Base-by-base conservation (phyloP, 192 early-diverging fungal species). In the Backusella morwellensis region DNA sequence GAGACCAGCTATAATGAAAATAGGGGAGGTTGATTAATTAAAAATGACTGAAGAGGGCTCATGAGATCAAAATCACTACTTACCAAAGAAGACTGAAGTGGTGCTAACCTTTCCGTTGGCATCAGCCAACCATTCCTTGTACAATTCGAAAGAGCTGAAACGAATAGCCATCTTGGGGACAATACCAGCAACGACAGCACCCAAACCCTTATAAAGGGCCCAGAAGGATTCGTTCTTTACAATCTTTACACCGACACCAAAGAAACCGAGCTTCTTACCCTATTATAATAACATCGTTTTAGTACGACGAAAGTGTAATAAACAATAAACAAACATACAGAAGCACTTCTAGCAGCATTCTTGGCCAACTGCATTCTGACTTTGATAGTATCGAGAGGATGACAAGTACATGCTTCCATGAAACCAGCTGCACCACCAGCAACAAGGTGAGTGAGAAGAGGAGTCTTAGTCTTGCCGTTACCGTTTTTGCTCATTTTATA, bases 81-180 rank as follows among this genome's bases (percentile, higher is more conserved):
- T 86, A 92, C 93, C 90, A 71, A 91, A 70, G 84, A 93, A 95
- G 80, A 92, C 93, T 42, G 86, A 91, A 26, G 71, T 75, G 41
- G 93, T 92, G 77, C 84, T 86, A 12, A 92, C 88, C n/a, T 87
- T 82, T 47, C 93, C 93, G 15, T 88, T 89, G 0, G 79, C 81
- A 81, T 92, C 84, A 9, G 93, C 92, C 75, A 98, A 78, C 77
- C 86, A 84, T 9, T 88, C 85, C 86, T 99, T 98, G 89, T 97
- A 99, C 56, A 90, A 87, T 84, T 99, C 96, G 78, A 99, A 98
- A 67, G 94, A 95, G 6, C 93, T 94, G 87, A 99, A 99, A 63
- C 97, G 93, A 80, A 99, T 99, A 29, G 97, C 97, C 96, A 98
- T 98, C 88, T 99, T 99, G 78, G 97, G 97, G 17, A 99, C 95